These are phyloP conservation scores for Fraxinus sp. DNA, from an alignment of 305 asterid genomes.

Conservation along the genomic window DNA sequence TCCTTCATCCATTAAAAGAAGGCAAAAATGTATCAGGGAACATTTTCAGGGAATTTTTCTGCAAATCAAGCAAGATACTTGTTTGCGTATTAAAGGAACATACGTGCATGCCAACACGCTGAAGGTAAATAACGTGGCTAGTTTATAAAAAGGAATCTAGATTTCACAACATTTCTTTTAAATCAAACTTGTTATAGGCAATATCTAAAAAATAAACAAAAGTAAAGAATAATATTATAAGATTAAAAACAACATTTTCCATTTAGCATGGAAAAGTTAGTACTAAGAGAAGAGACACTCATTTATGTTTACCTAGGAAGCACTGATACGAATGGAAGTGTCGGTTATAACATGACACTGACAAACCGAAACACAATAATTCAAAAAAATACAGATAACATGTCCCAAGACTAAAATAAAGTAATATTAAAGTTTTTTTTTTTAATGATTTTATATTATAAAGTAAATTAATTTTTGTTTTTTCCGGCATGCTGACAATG, in stretches of 20 bases:
- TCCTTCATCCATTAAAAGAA: slow-evolving; percentile 42
- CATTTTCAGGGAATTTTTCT: not conserved
- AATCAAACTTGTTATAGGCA: not conserved
- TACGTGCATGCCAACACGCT: not conserved
- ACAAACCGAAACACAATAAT: not conserved
- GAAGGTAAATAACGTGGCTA: not conserved
- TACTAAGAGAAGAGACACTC: not conserved
- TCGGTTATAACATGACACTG: not conserved
- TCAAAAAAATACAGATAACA: not conserved
- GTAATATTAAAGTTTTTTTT: not conserved
- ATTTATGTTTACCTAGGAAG: not conserved
- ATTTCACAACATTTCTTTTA: not conserved
- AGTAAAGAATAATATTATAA: not conserved
- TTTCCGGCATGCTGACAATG: not conserved
- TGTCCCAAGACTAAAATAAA: not conserved
- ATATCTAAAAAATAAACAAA: not conserved
- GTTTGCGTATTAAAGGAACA: not conserved
- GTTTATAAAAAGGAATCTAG: not conserved
- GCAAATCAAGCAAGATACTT: not conserved
- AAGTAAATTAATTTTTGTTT: not conserved
- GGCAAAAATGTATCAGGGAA: not conserved
- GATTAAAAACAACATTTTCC: not conserved
- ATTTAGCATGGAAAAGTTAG: not conserved
- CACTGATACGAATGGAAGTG: not conserved
- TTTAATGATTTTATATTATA: no score